A percentile compares a stretch with the other conserved stretches of the same genome.
Evolutionary conservation across 2,329 filamentous ascomycete species (phyloP).

Genomic region (Botrytis byssoidea): DNA sequence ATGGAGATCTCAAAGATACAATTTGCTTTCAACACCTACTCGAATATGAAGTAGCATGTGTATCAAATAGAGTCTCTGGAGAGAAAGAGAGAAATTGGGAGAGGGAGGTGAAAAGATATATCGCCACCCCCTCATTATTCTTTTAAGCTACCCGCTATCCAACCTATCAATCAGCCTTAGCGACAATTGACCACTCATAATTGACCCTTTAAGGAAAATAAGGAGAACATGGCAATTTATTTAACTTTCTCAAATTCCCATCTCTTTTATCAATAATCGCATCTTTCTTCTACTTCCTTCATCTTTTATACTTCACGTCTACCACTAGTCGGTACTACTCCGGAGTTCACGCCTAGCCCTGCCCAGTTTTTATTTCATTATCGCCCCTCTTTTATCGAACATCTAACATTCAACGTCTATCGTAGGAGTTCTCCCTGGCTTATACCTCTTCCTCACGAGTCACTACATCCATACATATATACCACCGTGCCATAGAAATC

Average conservation of each 20-base stretch:
- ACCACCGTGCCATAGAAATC: neutral
- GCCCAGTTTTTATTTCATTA: neutral
- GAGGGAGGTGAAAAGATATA: neutral
- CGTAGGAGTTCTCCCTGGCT: neutral
- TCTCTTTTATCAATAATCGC: neutral
- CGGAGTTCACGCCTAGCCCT: neutral
- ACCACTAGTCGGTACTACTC: neutral
- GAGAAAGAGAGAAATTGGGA: neutral
- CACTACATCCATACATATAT: neutral
- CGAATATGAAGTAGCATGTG: neutral
- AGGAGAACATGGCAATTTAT: neutral
- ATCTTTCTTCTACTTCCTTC: neutral
- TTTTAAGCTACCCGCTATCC: neutral
- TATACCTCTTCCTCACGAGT: neutral
- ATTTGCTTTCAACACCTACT: neutral
- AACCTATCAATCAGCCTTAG: neutral
- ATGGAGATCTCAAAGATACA: neutral
- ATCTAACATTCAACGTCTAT: neutral
- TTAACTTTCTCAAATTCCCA: neutral
- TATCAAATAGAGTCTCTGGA: neutral
- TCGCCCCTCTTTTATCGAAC: neutral
- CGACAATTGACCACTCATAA: neutral
- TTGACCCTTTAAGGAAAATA: neutral
- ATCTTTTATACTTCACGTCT: neutral
- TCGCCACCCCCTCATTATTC: neutral